Evolutionary conservation across 768 basidiomycete species (phyloP).

Genomic region (Termitomyces sp.): DNA sequence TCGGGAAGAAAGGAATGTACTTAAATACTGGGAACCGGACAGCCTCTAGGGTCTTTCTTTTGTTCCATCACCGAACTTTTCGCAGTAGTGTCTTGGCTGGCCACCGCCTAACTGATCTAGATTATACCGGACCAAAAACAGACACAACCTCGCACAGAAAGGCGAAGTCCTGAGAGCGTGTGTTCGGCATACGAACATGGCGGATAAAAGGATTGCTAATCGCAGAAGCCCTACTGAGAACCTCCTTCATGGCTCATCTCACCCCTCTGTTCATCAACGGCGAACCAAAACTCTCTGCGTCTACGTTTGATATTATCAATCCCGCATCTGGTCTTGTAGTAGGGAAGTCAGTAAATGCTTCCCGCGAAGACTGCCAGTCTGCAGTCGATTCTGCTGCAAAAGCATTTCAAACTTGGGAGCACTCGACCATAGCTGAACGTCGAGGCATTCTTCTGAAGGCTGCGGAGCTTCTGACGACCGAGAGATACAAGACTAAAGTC

Average conservation of each 20-base stretch:
- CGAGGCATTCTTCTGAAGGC: conserved; percentile 44
- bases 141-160: neutral
- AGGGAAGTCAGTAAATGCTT: conserved; percentile 40
- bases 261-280: conserved; percentile 38
- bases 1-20: neutral
- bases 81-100: neutral
- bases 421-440: conserved; percentile 24
- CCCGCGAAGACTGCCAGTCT: conserved; percentile 34
- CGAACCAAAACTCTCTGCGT: conserved; percentile 26
- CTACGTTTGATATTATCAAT: conserved; percentile 41
- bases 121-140: neutral
- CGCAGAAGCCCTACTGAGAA: neutral
- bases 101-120: neutral
- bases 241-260: conserved; percentile 17
- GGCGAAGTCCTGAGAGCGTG: neutral
- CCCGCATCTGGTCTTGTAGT: conserved; percentile 36
- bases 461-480: conserved; percentile 36
- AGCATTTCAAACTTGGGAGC: conserved; percentile 46
- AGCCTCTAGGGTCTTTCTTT: neutral
- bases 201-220: neutral
- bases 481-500: conserved; percentile 33
- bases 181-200: neutral
- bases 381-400: conserved; percentile 39
- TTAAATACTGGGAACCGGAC: too few species aligned
- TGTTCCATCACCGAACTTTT: neutral